These are phyloP conservation scores for Gnaphalium uliginosum DNA, from an alignment of 129 eudicot species.

Conservation along the genomic window DNA sequence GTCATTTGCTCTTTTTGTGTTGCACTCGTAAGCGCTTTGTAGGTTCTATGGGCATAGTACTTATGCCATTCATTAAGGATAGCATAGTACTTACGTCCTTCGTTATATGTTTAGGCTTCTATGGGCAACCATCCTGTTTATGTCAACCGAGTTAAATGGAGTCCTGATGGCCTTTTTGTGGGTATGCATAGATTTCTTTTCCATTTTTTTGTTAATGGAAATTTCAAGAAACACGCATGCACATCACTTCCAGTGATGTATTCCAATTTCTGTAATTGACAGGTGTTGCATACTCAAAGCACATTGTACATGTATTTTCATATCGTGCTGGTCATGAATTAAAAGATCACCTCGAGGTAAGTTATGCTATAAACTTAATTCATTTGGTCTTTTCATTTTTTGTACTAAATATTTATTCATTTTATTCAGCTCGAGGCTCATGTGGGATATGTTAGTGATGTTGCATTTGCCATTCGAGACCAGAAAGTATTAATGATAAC, in stretches of 20 bases:
- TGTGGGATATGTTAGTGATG: constrained; percentile 59
- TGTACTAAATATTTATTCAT: neutral
- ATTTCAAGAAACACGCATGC: neutral
- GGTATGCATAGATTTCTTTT: constrained; percentile 34
- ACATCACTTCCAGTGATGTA: neutral
- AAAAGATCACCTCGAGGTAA: constrained; percentile 66
- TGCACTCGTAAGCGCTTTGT: neutral
- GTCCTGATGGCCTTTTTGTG: constrained; percentile 60
- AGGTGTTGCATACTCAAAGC: constrained; percentile 85
- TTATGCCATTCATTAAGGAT: neutral
- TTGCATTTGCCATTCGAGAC: constrained; percentile 49
- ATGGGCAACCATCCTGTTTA: constrained; percentile 50
- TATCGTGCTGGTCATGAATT: constrained; percentile 53
- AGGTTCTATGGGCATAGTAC: neutral
- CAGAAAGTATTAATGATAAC: constrained; percentile 49
- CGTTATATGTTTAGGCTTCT: constrained; percentile 43
- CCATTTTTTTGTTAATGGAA: neutral
- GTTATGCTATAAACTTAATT: neutral
- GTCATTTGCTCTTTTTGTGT: neutral
- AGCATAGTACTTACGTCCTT: neutral
- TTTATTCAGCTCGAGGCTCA: constrained; percentile 55
- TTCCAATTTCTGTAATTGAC: constrained; percentile 11
- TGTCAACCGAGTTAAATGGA: constrained; percentile 72
- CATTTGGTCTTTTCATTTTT: neutral
- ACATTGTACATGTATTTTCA: constrained; percentile 59